Conservation (phyloP, 495 filamentous ascomycete species). For the Talaromyces adpressus region DNA sequence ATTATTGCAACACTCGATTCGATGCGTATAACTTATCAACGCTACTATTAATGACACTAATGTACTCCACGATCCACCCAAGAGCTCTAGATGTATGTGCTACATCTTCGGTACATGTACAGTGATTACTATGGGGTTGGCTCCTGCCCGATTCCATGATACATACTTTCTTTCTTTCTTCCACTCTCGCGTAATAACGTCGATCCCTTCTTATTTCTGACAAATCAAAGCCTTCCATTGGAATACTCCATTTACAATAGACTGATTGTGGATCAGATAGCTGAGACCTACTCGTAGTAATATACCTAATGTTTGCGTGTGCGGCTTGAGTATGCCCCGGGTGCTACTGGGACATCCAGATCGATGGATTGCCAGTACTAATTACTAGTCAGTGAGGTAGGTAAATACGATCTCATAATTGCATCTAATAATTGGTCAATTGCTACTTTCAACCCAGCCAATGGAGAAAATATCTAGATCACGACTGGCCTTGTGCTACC, state of each 20-base stretch:
- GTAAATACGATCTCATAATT: neutral
- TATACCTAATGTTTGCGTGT: neutral
- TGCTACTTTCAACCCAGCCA: neutral
- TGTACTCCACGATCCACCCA: constrained; percentile 1
- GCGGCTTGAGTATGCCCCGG: neutral
- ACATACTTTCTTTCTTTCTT: neutral
- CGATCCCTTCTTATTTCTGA: neutral
- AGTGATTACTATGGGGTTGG: neutral
- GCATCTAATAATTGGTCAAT: neutral
- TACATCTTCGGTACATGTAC: neutral
- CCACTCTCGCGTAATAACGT: neutral
- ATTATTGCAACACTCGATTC: neutral
- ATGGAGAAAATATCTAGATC: neutral
- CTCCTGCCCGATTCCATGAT: neutral
- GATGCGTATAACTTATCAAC: neutral
- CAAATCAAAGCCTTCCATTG: neutral
- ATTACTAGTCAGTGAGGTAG: neutral
- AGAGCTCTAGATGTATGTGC: neutral
- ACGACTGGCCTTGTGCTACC: neutral
- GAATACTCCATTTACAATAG: neutral
- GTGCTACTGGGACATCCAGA: neutral
- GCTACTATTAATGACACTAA: neutral
- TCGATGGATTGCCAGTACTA: neutral
- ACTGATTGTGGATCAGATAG: neutral
- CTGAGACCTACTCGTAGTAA: neutral